Conservation (phyloP, 177 flowering plant genomes). For the Vitis hybrid region DNA sequence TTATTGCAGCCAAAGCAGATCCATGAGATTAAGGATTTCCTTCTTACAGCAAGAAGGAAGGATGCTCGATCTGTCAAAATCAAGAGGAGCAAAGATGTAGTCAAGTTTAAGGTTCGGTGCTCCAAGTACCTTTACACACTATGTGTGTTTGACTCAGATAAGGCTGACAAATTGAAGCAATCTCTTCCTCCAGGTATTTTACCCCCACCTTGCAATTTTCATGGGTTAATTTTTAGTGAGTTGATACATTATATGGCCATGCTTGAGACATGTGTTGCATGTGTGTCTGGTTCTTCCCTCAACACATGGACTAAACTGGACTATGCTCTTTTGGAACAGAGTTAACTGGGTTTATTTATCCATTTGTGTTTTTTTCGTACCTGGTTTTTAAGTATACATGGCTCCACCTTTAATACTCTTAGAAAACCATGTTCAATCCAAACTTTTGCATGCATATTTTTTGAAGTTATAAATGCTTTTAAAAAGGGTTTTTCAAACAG, state of each 20-base stretch:
- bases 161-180: conserved; percentile 68
- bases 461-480: too few relatives aligned
- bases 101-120: conserved; percentile 49
- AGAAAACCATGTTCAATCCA: too few relatives aligned
- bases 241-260: neutral
- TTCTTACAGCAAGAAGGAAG: conserved; percentile 69
- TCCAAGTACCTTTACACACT: conserved; percentile 44
- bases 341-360: too few relatives aligned
- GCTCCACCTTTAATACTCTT: too few relatives aligned
- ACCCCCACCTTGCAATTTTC: neutral
- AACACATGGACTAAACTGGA: too few relatives aligned
- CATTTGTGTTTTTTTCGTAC: too few relatives aligned
- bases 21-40: conserved; percentile 74
- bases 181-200: conserved; percentile 67
- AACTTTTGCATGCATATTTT: too few relatives aligned
- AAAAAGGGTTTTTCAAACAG: neutral
- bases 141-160: conserved; percentile 33
- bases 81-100: conserved; percentile 38
- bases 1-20: conserved; percentile 67
- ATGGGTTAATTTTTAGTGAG: neutral
- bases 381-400: too few relatives aligned
- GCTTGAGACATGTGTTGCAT: neutral
- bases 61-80: conserved; percentile 62
- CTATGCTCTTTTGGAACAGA: too few relatives aligned
- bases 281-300: too few relatives aligned